phyloP scores from a whole-genome alignment of 371 early-diverging fungal species.

The Mucor plumbeus region DNA sequence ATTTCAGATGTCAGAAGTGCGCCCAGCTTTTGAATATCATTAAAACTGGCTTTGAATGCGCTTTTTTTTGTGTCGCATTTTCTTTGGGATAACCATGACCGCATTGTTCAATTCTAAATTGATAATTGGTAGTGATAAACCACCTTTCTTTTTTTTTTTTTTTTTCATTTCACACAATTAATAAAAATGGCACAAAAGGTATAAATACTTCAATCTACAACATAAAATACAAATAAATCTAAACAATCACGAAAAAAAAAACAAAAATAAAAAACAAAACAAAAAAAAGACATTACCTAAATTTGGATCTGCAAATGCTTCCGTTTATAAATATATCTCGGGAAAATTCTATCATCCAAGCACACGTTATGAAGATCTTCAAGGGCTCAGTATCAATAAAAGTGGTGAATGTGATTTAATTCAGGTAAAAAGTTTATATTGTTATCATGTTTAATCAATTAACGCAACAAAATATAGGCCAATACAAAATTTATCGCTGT shows the following conservation, averaged over 20 bases:
- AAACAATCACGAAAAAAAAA: not conserved
- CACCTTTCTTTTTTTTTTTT: not conserved
- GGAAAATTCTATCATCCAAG: conserved; percentile 69
- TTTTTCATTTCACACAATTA: not conserved
- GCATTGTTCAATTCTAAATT: not conserved
- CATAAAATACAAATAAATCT: not conserved
- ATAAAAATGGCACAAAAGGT: not conserved
- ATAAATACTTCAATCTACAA: not conserved
- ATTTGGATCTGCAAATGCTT: conserved; percentile 38
- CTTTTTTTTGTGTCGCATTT: not conserved
- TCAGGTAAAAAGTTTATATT: conserved; percentile 42
- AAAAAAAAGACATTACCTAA: conserved; percentile 22
- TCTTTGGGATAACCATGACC: not conserved
- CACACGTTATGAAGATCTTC: conserved; percentile 69
- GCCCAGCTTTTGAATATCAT: too few species aligned
- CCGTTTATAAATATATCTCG: conserved; percentile 69
- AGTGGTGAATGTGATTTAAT: conserved; percentile 71
- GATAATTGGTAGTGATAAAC: not conserved
- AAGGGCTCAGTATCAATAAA: conserved; percentile 64
- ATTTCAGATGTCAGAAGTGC: too few species aligned
- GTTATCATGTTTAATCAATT: not conserved
- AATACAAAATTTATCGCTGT: conserved; percentile 70
- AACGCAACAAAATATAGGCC: conserved; percentile 30
- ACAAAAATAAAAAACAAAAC: not conserved
- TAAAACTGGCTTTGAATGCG: not conserved